Evolutionary conservation across 805 yeast genomes (phyloP).

Genomic region (Scheffersomyces amazonensis): DNA sequence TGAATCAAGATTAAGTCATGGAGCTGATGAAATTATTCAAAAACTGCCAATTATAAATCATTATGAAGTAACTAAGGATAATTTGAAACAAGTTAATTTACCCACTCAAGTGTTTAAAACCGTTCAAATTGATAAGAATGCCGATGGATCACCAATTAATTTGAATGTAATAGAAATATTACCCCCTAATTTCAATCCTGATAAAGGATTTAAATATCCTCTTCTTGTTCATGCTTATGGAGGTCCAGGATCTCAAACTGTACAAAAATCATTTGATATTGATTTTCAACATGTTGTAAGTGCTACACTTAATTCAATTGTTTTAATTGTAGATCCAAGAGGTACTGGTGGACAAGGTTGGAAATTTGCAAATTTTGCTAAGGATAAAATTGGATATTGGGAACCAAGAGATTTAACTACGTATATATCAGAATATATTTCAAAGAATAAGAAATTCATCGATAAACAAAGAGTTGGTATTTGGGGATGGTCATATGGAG

Average conservation of each 20-base stretch:
- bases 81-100: constrained; percentile 36
- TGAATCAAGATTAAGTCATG: constrained; percentile 1
- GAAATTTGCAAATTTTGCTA: constrained; percentile 58
- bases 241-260: constrained; percentile 75
- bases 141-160: constrained; percentile 23
- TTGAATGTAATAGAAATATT: constrained; percentile 59
- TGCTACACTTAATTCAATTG: constrained; percentile 56
- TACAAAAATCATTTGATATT: constrained; percentile 43
- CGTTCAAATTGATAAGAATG: constrained; percentile 25
- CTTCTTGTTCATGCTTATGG: constrained; percentile 69
- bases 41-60: constrained; percentile 14
- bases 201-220: constrained; percentile 46
- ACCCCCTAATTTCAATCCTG: constrained; percentile 54
- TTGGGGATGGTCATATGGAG: constrained; percentile 99
- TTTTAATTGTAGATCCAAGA: constrained; percentile 71
- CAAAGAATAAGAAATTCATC: constrained; percentile 39
- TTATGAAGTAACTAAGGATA: constrained; percentile 10
- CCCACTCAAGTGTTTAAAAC: constrained; percentile 48
- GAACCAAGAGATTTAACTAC: constrained; percentile 68
- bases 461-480: constrained; percentile 70
- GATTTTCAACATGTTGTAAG: constrained; percentile 61
- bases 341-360: constrained; percentile 83
- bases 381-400: constrained; percentile 62
- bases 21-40: constrained; percentile 12
- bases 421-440: constrained; percentile 49